Evolutionary conservation across 2,329 filamentous ascomycete genomes (phyloP), one percentile per base, ranked within the genome.

Genomic region (Exophiala sp.): DNA sequence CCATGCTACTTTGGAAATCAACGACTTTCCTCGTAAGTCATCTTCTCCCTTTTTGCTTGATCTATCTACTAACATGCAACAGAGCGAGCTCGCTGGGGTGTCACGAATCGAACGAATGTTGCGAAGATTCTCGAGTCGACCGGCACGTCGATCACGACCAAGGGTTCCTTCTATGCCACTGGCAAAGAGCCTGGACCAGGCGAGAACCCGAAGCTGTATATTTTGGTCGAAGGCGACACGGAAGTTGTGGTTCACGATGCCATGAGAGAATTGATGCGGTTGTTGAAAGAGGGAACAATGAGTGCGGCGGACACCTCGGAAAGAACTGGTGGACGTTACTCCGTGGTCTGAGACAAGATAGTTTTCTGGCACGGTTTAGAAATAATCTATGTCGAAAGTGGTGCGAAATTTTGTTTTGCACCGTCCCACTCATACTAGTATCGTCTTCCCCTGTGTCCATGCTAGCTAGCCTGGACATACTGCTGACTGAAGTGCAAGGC

Each of bases 91-190:
- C 84, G 94, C 64, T 99, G 94, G 94, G 92, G 91, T 9, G 94
- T 99, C 74, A 99, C 94, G 36, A 99, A 99, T 71, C 85, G 94
- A 61, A 97, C 94, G 34, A 99, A 99, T 66, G 94, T 99, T 53
- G 91, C 92, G 63, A 99, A 97, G 78, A 96, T 99, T 64, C 80
- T 99, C 61, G 94, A 99, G 67, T 83, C 89, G 8, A 96, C 92
- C 0, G 92, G 91, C 38, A 95, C 91, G 1, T 96, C 90, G 5
- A 99, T 99, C 69, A 99, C 94, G 0, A 96, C 91, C 41, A 99
- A 99, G 76, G 94, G 94, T 62, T 94, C 81, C 57, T 97, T 90
- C 71, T 97, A 97, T 65, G 72, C 86, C 1, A 67, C 84, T 1
- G 91, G 91, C 61, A 95, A 95, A 69, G 86, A 89, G 62, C 90